Base-by-base conservation (phyloP, 2,329 filamentous ascomycete genomes). In the Knufia fluminis region DNA sequence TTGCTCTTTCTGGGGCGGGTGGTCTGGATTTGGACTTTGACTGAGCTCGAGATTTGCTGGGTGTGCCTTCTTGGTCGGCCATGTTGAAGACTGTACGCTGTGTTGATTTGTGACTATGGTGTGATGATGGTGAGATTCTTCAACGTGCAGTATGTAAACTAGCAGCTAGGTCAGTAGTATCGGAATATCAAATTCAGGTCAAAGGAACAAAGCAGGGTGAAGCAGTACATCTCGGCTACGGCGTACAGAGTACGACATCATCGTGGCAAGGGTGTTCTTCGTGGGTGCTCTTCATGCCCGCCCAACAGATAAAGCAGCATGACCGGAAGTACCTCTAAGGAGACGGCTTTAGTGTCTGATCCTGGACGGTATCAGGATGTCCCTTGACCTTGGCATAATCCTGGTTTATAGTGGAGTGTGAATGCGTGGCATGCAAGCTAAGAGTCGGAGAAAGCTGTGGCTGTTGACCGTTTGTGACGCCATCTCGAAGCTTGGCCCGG, bases 41-140 rank as follows among this genome's bases (percentile, higher is more conserved):
- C 20, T 57, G 55, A n/a, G n/a, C n/a, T n/a, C n/a, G n/a, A 3
- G 50, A 39, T 46, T 50, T 52, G 33, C 53, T 59, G 10, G 56
- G 55, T 45, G 53, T 57, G 46, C 56, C 53, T 33, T 51, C 48
- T 48, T 51, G 48, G 31, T 59, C 56, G 16, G 55, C 52, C 53
- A 59, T 59, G 12, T 36, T 36, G 31, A 23, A 3, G 40, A 36
- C 26, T 42, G 23, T 14, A 6, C 19, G 26, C 42, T n/a, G 26
- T 6, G 26, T 28, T 6, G 26, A 12, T 28, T 28, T 6, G 26
- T 28, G n/a, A 41, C 16, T 4, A n/a, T 41, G 20, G 19, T n/a
- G 4, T 38, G 14, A 20, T 16, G n/a, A n/a, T n/a, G 17, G 7
- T 38, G 14, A 44, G 33, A 16, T 22, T 4, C 14, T n/a, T 20